Conservation (phyloP, 75 land plant genomes). For the Pinus taeda region DNA sequence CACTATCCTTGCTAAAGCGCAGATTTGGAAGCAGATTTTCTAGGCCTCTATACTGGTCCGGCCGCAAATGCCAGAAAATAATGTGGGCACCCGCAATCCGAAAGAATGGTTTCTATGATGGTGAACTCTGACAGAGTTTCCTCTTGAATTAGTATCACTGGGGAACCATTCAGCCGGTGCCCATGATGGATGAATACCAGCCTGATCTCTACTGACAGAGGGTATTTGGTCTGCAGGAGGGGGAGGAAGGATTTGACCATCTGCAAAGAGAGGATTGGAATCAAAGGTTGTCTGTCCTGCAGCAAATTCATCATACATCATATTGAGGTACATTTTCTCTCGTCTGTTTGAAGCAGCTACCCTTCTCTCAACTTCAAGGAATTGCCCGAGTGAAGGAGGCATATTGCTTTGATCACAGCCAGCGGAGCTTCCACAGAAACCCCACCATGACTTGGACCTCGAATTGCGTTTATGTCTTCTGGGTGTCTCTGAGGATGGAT, state of each 20-base stretch:
- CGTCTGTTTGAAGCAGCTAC: conserved; percentile 9
- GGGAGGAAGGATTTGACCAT: conserved; percentile 33
- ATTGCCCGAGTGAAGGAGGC: conserved; percentile 44
- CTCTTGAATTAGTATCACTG: neutral
- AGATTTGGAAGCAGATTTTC: too few relatives aligned
- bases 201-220: neutral
- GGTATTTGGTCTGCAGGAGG: neutral
- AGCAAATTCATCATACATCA: conserved; percentile 13
- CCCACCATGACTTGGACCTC: conserved; percentile 32
- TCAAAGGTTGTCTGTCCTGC: conserved; percentile 7
- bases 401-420: conserved; percentile 7
- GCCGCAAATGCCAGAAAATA: conserved; percentile 6
- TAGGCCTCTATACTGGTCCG: too few relatives aligned
- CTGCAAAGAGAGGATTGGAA: conserved; percentile 29
- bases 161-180: neutral
- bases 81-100: conserved; percentile 4
- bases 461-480: conserved; percentile 15
- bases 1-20: too few relatives aligned
- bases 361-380: conserved; percentile 49
- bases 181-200: neutral
- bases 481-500: neutral
- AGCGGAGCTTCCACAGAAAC: conserved; percentile 31
- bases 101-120: conserved; percentile 1
- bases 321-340: neutral
- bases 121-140: neutral